Conservation (phyloP, 2,329 filamentous ascomycete genomes). For the Fusarium newnesense region DNA sequence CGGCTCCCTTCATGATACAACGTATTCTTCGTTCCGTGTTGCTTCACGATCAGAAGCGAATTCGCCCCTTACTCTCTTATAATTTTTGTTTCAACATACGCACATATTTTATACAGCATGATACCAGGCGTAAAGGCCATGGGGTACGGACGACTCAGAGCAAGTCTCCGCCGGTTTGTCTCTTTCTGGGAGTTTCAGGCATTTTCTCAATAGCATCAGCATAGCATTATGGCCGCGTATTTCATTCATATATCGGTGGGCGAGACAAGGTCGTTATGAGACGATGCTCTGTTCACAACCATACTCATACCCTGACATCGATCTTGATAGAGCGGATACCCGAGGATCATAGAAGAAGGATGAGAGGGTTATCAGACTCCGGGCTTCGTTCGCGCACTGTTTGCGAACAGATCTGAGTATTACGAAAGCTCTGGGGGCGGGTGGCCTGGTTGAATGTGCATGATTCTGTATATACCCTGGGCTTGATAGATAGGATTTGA, state of each 20-base stretch:
- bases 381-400: neutral
- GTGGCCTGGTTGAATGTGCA: conserved; percentile 5
- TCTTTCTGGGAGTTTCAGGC: conserved; percentile 21
- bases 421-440: neutral
- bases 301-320: conserved; percentile 26
- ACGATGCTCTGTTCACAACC: conserved; percentile 2
- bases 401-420: neutral
- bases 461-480: conserved; percentile 17
- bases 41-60: neutral
- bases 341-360: conserved; percentile 28
- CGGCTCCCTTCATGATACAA: conserved; percentile 1
- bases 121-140: conserved; percentile 39
- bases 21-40: neutral
- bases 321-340: conserved; percentile 38
- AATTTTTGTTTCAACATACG: conserved; percentile 3
- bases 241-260: conserved; percentile 5
- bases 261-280: neutral
- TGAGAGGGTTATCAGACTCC: neutral
- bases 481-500: conserved; percentile 17
- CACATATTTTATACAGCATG: conserved; percentile 34
- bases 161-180: conserved; percentile 16
- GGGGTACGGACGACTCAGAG: conserved; percentile 21
- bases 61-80: conserved; percentile 4
- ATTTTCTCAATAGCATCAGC: conserved; percentile 22
- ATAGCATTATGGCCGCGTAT: conserved; percentile 13